Evolutionary conservation across 83 land plant species (phyloP).

Genomic region (Thuja plicata): DNA sequence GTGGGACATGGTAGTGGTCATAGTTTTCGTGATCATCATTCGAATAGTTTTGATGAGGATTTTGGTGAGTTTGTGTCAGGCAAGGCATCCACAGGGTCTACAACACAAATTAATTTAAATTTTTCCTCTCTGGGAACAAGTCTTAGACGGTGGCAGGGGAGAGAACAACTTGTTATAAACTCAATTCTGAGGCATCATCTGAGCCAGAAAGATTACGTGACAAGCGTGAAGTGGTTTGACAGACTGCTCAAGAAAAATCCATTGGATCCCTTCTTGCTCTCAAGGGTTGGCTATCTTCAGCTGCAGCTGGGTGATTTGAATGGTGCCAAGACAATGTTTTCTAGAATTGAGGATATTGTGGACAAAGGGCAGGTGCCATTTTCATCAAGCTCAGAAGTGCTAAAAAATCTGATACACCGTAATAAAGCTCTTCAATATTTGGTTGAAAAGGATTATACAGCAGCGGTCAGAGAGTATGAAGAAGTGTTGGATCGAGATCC

Average conservation of each 20-base stretch:
- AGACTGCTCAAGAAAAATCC: slow-evolving; percentile 37
- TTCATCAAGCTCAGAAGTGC: background rate
- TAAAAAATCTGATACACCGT: slow-evolving; percentile 61
- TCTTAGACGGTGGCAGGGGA: slow-evolving; percentile 44
- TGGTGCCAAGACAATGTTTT: slow-evolving; percentile 59
- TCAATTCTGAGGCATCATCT: slow-evolving; percentile 65
- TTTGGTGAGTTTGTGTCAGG: slow-evolving; percentile 34
- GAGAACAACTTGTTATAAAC: slow-evolving; percentile 59
- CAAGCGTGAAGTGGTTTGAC: slow-evolving; percentile 59
- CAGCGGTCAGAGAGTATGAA: slow-evolving; percentile 90
- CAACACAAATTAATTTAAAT: slow-evolving; percentile 4
- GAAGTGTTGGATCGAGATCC: slow-evolving; percentile 78
- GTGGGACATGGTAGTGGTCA: background rate
- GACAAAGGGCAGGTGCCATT: slow-evolving; percentile 20
- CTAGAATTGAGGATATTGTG: slow-evolving; percentile 40
- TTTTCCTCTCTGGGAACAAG: background rate
- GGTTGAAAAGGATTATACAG: slow-evolving; percentile 74
- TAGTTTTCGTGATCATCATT: background rate
- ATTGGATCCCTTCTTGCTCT: slow-evolving; percentile 56
- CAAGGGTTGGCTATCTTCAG: slow-evolving; percentile 83
- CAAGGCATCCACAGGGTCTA: background rate
- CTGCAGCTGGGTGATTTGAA: slow-evolving; percentile 89
- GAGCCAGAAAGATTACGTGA: slow-evolving; percentile 57
- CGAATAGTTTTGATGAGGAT: slow-evolving; percentile 24
- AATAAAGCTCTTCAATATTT: slow-evolving; percentile 75